A percentile compares a stretch with the other conserved stretches of the same genome.
These are phyloP conservation scores for Sclerotinia spermophila DNA, from an alignment of 2,329 filamentous ascomycete species.

Conservation along the genomic window DNA sequence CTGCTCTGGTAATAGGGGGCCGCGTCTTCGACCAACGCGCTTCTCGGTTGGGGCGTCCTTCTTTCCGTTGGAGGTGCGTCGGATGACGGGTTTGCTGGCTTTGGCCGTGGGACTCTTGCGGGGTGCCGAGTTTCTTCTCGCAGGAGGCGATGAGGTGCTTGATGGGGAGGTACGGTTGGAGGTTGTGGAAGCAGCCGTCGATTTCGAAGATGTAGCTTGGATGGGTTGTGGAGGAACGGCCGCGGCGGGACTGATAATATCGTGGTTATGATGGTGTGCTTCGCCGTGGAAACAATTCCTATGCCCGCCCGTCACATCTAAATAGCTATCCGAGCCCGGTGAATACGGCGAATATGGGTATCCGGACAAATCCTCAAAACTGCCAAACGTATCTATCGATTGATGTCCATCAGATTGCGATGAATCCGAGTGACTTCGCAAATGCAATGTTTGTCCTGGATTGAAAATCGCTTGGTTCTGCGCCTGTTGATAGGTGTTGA, in stretches of 20 bases:
- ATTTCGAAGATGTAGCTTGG: slow-evolving; percentile 57
- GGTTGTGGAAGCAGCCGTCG: slow-evolving; percentile 55
- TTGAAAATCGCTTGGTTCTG: slow-evolving; percentile 73
- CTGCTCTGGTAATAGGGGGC: slow-evolving; percentile 87
- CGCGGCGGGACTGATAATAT: slow-evolving; percentile 63
- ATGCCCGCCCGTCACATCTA: slow-evolving; percentile 53
- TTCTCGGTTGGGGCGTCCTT: slow-evolving; percentile 79
- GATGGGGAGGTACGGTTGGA: slow-evolving; percentile 59
- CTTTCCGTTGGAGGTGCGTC: slow-evolving; percentile 72
- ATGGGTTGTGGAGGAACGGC: slow-evolving; percentile 67
- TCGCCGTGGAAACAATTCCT: slow-evolving; percentile 61
- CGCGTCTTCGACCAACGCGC: slow-evolving; percentile 85
- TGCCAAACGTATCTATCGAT: slow-evolving; percentile 56
- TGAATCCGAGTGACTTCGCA: slow-evolving; percentile 82
- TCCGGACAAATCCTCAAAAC: slow-evolving; percentile 72
- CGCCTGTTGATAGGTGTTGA: slow-evolving; percentile 62
- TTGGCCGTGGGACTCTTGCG: slow-evolving; percentile 65
- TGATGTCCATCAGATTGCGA: slow-evolving; percentile 69
- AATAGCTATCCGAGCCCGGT: slow-evolving; percentile 72
- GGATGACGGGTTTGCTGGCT: slow-evolving; percentile 77
- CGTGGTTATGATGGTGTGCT: slow-evolving; percentile 46
- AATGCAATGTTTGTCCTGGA: slow-evolving; percentile 83
- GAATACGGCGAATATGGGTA: slow-evolving; percentile 74
- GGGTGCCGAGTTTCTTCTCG: slow-evolving; percentile 65
- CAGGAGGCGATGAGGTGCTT: slow-evolving; percentile 55